Conservation (phyloP, 352 stramenopile species). For the Pythium grandisporangium region DNA sequence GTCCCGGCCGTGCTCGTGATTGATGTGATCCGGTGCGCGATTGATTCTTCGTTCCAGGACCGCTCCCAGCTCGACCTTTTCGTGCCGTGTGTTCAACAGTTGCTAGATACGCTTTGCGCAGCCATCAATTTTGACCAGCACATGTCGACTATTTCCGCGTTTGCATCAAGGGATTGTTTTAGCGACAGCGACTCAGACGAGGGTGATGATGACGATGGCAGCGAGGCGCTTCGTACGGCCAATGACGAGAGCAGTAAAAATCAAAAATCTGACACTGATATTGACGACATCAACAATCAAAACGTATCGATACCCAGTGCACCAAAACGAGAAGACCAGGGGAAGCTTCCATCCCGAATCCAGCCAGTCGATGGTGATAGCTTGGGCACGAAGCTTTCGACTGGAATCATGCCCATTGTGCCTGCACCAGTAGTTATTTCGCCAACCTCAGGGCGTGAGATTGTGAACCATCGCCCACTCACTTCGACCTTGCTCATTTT, state of each 20-base stretch:
- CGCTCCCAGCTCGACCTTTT: conserved; percentile 33
- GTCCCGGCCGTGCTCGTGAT: conserved; percentile 45
- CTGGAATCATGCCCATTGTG: not conserved
- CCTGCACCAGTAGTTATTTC: conserved; percentile 18
- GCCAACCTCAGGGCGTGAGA: conserved; percentile 30
- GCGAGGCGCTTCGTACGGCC: no score
- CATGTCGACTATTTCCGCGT: conserved; percentile 60
- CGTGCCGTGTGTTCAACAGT: conserved; percentile 30
- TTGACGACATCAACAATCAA: not conserved
- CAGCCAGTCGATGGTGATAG: no score
- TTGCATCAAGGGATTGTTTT: conserved; percentile 64
- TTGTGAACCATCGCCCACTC: conserved; percentile 54
- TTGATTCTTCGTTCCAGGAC: conserved; percentile 36
- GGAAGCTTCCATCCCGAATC: no score
- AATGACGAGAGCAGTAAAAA: conserved; percentile 1
- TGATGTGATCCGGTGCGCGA: conserved; percentile 44
- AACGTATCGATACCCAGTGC: no score
- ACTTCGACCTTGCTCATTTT: conserved; percentile 52
- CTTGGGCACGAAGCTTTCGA: not conserved
- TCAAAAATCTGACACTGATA: conserved; percentile 2
- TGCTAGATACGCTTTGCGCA: conserved; percentile 49
- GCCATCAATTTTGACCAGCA: conserved; percentile 76
- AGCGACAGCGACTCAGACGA: conserved; percentile 72
- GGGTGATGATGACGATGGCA: conserved; percentile 18
- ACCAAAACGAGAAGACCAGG: no score